Evolutionary conservation across 768 basidiomycete genomes (phyloP).

Genomic region (Glaciozyma martinii): DNA sequence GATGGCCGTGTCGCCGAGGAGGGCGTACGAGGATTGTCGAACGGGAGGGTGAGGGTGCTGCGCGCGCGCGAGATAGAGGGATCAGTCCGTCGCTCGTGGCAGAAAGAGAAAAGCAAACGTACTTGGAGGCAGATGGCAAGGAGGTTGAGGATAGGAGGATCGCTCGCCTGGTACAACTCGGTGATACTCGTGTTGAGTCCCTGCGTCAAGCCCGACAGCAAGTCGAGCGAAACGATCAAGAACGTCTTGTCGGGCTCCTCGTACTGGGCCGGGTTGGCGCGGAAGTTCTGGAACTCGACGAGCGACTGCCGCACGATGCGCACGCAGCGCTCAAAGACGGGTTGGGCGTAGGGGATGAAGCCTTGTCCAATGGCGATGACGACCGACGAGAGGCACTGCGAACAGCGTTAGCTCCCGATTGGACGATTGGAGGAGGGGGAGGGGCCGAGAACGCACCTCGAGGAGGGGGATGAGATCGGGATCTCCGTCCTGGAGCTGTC

Average conservation of each 20-base stretch:
- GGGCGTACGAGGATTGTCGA: conserved; percentile 92
- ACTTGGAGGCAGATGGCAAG: conserved; percentile 78
- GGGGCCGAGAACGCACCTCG: conserved; percentile 56
- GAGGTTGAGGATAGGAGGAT: conserved; percentile 69
- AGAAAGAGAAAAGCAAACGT: conserved; percentile 21
- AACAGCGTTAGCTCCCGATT: background rate
- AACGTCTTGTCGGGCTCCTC: conserved; percentile 92
- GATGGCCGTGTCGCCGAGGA: conserved; percentile 96
- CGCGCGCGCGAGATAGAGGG: too few relatives aligned
- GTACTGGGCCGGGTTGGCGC: conserved; percentile 65
- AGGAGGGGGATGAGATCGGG: conserved; percentile 87
- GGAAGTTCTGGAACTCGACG: conserved; percentile 74
- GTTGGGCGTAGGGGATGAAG: conserved; percentile 77
- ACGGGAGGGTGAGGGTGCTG: conserved; percentile 89
- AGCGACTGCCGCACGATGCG: conserved; percentile 74
- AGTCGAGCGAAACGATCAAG: conserved; percentile 94
- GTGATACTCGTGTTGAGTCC: conserved; percentile 75
- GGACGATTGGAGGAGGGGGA: background rate
- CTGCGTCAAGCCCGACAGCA: conserved; percentile 90
- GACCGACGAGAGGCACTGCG: conserved; percentile 92
- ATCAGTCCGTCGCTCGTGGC: background rate
- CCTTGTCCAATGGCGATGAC: conserved; percentile 88
- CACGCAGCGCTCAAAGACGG: conserved; percentile 85
- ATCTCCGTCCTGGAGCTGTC: conserved; percentile 80
- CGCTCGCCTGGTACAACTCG: conserved; percentile 56